phyloP scores from a whole-genome alignment of 2,329 filamentous ascomycete genomes.

The Paecilomyces variotii region DNA sequence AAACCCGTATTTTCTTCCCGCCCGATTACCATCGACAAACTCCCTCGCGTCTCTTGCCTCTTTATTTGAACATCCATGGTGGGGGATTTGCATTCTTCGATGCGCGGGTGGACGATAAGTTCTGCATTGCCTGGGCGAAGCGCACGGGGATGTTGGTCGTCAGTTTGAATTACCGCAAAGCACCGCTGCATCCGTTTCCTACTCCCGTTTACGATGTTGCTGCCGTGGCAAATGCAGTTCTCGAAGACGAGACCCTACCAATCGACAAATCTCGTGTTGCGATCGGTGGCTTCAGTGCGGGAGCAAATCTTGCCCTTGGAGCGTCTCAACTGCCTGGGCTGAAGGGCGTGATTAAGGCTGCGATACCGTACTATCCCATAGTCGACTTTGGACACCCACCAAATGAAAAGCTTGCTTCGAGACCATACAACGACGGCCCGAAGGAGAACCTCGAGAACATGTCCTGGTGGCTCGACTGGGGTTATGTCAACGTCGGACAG shows the following conservation, averaged over 20 bases:
- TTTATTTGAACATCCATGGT: conserved; percentile 46
- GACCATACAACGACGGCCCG: conserved; percentile 10
- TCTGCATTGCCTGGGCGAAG: conserved; percentile 39
- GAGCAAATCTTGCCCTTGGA: conserved; percentile 42
- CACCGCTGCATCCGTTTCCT: conserved; percentile 40
- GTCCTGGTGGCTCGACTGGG: conserved; percentile 30
- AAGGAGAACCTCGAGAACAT: conserved; percentile 17
- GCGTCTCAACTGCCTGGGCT: conserved; percentile 34
- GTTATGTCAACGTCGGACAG: conserved; percentile 30
- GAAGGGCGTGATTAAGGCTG: conserved; percentile 25
- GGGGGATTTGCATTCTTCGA: conserved; percentile 43
- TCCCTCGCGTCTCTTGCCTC: conserved; percentile 28
- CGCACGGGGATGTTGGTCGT: conserved; percentile 37
- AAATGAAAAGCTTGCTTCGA: conserved; percentile 19
- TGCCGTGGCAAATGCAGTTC: conserved; percentile 34
- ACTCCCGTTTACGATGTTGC: conserved; percentile 38
- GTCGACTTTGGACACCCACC: conserved; percentile 30
- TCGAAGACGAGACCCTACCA: conserved; percentile 39
- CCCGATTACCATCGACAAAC: conserved; percentile 4
- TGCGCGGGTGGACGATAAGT: conserved; percentile 39
- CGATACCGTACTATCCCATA: conserved; percentile 39
- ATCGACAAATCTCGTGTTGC: conserved; percentile 38
- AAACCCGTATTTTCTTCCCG: conserved; percentile 35
- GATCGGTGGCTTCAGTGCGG: conserved; percentile 45
- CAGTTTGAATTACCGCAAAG: conserved; percentile 43